Evolutionary conservation across 148 eudicot species (phyloP), one percentile per base, ranked within the genome.

Genomic region (Vaccinium corymbosum): DNA sequence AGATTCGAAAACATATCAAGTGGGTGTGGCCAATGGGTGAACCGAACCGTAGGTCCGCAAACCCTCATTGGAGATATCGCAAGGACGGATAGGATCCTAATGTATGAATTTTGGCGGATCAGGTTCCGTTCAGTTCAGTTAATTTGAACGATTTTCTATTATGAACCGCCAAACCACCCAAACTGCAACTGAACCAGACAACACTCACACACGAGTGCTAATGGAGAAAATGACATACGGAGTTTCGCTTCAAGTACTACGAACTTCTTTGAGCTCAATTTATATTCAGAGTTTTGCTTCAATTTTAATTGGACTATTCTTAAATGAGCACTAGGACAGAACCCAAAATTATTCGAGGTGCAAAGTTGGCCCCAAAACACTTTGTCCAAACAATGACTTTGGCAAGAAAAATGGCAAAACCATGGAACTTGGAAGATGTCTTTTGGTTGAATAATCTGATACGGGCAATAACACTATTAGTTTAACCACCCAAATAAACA

Each of bases 41-140:
- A 62, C 68, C 0, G 4, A 62, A n/a, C 68, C 0, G 13, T 11
- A 1, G 2, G 12, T 0, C 1, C 11, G 13, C 1, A 0, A n/a
- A n/a, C 1, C 68, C 27, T 27, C 13, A 61, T 3, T 3, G 0
- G 0, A 25, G 22, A 25, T 62, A 62, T 62, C 27, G 68, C 22
- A 20, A 3, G 6, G 6, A 17, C 3, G 0, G n/a, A 57, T 57
- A 57, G 25, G 68, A 62, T n/a, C 68, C 68, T 62, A n/a, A n/a
- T 20, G 22, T 62, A 20, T 57, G 20, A 19, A 57, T 57, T 57
- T 57, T 6, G 64, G 64, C 64, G 2, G 64, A 42, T 7, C 0
- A 0, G 22, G 64, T 1, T 57, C 2, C 9, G 6, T 17, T 19
- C 0, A 1, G 64, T 19, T 57, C 19, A n/a, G 64, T 6, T 7